Evolutionary conservation across 805 yeast species (phyloP), one percentile per base, ranked within the genome.

Genomic region (Pichia phayaonensis): DNA sequence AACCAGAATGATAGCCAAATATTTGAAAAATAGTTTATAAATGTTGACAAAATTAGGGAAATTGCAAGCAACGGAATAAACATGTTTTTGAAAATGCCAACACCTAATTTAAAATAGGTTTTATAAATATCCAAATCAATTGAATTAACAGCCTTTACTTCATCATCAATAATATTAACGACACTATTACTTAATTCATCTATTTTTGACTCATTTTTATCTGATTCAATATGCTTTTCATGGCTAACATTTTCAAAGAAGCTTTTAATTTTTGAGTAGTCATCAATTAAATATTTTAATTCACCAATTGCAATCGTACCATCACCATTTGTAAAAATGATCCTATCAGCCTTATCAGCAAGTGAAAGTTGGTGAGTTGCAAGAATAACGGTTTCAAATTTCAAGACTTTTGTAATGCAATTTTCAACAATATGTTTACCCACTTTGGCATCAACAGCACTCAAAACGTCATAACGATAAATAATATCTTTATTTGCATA

Each of bases 1-100:
- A 83, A 72, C 97, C 97, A 89, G 66, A 84, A 89, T 1, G 95
- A 83, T 52, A 90, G 72, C 95, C 95, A 86, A 20, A 84, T 81
- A 62, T 82, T 84, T 42, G 84, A 75, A 61, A 84, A 81, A 44
- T 83, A 64, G 50, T 71, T 72, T 53, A 75, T 71, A 62, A 82
- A 83, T 1, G 77, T 75, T 46, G 75, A 70, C 16, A 74, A 44
- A 8, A 55, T 52, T 42, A 62, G 56, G 26, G 56, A 21, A 5
- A 46, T n/a, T 0, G 61, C 6, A 3, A 66, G 50, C 36, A 66
- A 65, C 6, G 61, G 48, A 45, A 67, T 72, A 38, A 61, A 62
- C 48, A 60, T 65, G 41, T 56, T 46, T 45, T 63, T 75, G 54
- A 67, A 68, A 15, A 56, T 69, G 4, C 85, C 84, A 40, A 83